Base-by-base conservation (phyloP, 495 filamentous ascomycete genomes). In the Platismatia glauca region DNA sequence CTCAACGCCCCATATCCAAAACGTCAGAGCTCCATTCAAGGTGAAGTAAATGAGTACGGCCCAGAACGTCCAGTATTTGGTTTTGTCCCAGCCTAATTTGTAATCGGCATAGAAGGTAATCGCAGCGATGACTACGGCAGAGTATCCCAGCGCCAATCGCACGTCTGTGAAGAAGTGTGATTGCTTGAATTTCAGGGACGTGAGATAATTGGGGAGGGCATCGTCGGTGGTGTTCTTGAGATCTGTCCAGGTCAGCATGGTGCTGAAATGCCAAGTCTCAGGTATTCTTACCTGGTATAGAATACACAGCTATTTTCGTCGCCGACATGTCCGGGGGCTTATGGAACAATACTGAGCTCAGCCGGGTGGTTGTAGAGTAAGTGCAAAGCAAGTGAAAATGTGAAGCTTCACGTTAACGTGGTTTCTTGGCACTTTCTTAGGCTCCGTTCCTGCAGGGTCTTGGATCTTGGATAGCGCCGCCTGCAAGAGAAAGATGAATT, bases 191-290 rank as follows among this genome's bases (percentile, higher is more conserved):
- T 84, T 80, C 46, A 97, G 86, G 24, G 82, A 86, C 73, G 84
- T 90, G 57, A 97, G 85, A 76, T 97, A 97, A 75, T 91, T 88
- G n/a, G 86, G 82, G 55, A 98, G 84, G 60, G 91, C 89, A 71
- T 98, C 94, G 79, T 98, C 94, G 70, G 87, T 89, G 24, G 91
- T 95, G 72, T 95, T 95, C 76, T 97, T 97, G 61, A 98, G 87
- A 72, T 96, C 94, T 96, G 69, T 50, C 15, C 44, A 38, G 55
- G 59, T 64, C 29, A 61, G n/a, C 68, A 50, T 24, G 31, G 35
- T 60, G 35, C n/a, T 11, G 7, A 34, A 34, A 53, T 34, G 20
- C 29, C 3, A 43, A 11, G 48, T 52, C 53, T 8, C n/a, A 50
- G 20, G 37, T 15, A 24, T 7, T 53, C 67, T 56, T 79, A 84